Percentiles rank a stretch among this genome's conserved stretches.
These are phyloP conservation scores for Nemania abortiva DNA, from an alignment of 2,329 filamentous ascomycete genomes.

Conservation along the genomic window DNA sequence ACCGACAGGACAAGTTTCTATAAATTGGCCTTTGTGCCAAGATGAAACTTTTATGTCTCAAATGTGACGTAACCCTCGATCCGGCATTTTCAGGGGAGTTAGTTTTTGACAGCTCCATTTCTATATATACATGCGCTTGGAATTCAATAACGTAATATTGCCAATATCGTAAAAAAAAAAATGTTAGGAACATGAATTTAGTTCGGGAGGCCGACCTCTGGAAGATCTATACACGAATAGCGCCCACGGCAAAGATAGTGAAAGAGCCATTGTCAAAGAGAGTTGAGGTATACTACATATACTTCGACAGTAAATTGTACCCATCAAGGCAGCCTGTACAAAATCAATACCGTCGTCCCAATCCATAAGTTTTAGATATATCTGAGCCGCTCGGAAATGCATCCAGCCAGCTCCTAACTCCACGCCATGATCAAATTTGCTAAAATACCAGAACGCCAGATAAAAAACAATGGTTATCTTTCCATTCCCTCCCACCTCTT, in stretches of 20 bases:
- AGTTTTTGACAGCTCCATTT: too few relatives aligned
- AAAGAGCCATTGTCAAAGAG: conserved; percentile 7
- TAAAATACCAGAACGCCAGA: conserved; percentile 36
- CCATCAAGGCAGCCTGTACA: conserved; percentile 1
- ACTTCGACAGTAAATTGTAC: conserved; percentile 2
- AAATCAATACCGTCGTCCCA: conserved; percentile 16
- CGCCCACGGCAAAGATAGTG: neutral
- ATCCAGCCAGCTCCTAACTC: conserved; percentile 43
- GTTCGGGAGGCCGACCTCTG: neutral
- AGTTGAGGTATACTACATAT: conserved; percentile 6
- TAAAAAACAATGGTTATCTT: conserved; percentile 12
- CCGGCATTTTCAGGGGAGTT: too few relatives aligned
- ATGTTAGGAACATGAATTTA: too few relatives aligned
- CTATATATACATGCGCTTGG: too few relatives aligned
- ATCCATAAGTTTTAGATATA: conserved; percentile 11
- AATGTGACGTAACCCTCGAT: too few relatives aligned
- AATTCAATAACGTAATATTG: too few relatives aligned
- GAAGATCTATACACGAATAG: neutral
- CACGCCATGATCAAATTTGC: conserved; percentile 44
- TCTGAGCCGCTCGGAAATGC: conserved; percentile 32
- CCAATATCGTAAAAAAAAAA: too few relatives aligned
- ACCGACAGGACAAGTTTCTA: too few relatives aligned
- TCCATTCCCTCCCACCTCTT: conserved; percentile 10
- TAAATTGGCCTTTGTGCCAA: too few relatives aligned
- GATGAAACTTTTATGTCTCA: too few relatives aligned